Base-by-base conservation (phyloP, 192 early-diverging fungal genomes). In the Linnemannia schmuckeri region DNA sequence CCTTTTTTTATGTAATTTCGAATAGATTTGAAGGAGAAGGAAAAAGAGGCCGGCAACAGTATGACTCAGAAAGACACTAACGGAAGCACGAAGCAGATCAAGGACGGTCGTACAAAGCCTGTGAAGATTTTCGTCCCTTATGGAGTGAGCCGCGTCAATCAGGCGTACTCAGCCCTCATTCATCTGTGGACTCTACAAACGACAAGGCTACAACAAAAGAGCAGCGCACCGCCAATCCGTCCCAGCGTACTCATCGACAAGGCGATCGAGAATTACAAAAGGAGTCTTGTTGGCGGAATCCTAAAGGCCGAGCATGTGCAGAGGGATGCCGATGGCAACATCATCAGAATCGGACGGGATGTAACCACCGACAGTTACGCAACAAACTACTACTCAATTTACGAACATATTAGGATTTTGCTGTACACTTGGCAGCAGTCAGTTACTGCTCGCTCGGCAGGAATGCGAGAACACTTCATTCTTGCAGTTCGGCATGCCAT, bases 401-500 rank as follows among this genome's bases (percentile, higher is more conserved):
- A 46, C 2, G 46, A 79, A 6, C 70, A 79, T 35, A 30, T 79
- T 9, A 54, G 38, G 38, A n/a, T 20, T 1, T 30, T 80, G n/a
- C 57, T 80, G 0, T 33, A 80, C 33, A 74, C 79, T 1, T 80
- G 79, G 79, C 12, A 13, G 15, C 79, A 68, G 41, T 54, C 71
- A 20, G 10, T 74, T 4, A 2, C 7, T 18, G 38, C 54, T 1
- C 54, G 10, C 18, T 33, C 72, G 0, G 22, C 72, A 3, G 38
- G 72, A 41, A 74, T 61, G 33, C 38, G 79, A 38, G 79, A 80
- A 30, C 79, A 80, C 42, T 35, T 74, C 7, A 57, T 37, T 33
- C 72, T 80, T 13, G 79, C 79, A 46, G 46, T 80, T 0, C 72
- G 79, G 35, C 79, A 80, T 61, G 37, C 52, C 6, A 80, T 80